Evolutionary conservation across 2,329 filamentous ascomycete genomes (phyloP).

Genomic region (Uncinocarpus reesii): DNA sequence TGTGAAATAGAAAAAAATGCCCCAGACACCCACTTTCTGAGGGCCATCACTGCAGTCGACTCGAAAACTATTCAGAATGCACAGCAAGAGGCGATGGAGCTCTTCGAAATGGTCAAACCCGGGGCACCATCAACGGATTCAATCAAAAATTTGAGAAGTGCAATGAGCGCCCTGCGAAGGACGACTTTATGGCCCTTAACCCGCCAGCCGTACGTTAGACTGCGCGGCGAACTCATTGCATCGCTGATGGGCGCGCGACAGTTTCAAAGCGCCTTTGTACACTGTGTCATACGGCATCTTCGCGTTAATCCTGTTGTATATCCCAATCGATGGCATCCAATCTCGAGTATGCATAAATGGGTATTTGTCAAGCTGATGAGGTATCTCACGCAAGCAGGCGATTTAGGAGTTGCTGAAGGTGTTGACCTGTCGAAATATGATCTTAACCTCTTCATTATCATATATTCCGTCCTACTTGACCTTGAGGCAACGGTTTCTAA

Average conservation of each 20-base stretch:
- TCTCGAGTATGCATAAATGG: slow-evolving; percentile 43
- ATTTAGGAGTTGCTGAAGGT: slow-evolving; percentile 23
- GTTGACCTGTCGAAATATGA: slow-evolving; percentile 19
- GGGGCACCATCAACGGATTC: slow-evolving; percentile 21
- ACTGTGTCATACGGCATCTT: slow-evolving; percentile 44
- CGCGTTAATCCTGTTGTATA: slow-evolving; percentile 45
- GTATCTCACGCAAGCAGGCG: slow-evolving; percentile 16
- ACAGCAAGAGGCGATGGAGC: slow-evolving; percentile 20
- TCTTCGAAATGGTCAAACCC: slow-evolving; percentile 21
- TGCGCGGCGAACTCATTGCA: slow-evolving; percentile 46
- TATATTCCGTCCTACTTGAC: slow-evolving; percentile 27
- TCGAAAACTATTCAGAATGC: slow-evolving; percentile 15
- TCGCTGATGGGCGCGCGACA: slow-evolving; percentile 36
- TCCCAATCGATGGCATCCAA: slow-evolving; percentile 41
- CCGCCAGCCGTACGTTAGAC: slow-evolving; percentile 45
- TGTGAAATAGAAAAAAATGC: slow-evolving; percentile 30
- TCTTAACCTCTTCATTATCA: slow-evolving; percentile 25
- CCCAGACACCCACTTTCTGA: slow-evolving; percentile 19
- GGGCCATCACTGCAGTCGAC: neutral
- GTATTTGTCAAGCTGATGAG: slow-evolving; percentile 22
- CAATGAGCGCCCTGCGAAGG: slow-evolving; percentile 34
- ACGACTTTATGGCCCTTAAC: slow-evolving; percentile 39
- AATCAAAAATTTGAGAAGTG: slow-evolving; percentile 28
- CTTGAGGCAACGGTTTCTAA: slow-evolving; percentile 23
- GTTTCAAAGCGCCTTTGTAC: slow-evolving; percentile 41